Conservation (phyloP, 2,329 filamentous ascomycete species). For the Lizonia empirigonia region DNA sequence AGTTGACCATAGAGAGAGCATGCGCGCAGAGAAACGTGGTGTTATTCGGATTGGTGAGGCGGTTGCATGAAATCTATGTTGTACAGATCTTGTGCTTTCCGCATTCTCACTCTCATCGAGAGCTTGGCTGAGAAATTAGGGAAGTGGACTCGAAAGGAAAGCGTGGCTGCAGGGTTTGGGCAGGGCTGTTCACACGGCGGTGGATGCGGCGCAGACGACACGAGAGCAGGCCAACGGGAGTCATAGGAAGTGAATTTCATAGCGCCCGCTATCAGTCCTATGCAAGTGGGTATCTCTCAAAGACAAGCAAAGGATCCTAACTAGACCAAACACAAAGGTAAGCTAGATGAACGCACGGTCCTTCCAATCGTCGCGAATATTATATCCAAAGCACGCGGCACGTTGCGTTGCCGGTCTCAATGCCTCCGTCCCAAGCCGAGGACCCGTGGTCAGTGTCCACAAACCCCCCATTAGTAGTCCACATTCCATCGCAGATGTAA, state of each 20-base stretch:
- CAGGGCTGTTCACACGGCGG: no score
- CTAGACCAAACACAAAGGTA: background rate
- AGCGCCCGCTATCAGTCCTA: background rate
- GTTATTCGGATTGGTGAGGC: no score
- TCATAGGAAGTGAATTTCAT: background rate
- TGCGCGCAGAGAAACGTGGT: no score
- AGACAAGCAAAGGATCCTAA: background rate
- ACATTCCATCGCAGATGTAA: background rate
- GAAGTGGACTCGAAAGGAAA: no score
- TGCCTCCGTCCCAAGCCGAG: background rate
- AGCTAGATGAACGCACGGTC: background rate
- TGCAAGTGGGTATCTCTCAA: conserved; percentile 5
- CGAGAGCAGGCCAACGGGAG: background rate
- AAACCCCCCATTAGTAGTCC: background rate
- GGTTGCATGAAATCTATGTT: no score
- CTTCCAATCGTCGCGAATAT: no score
- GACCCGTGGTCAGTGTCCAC: background rate
- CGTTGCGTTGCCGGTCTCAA: background rate
- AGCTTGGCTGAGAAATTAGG: no score
- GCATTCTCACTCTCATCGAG: no score
- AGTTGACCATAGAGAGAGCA: no score
- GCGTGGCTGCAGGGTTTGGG: no score
- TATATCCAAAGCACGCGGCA: background rate
- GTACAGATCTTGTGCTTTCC: no score
- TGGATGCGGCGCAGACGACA: no score